Evolutionary conservation across 495 filamentous ascomycete species (phyloP).

Genomic region (Pyrenula massariospora): DNA sequence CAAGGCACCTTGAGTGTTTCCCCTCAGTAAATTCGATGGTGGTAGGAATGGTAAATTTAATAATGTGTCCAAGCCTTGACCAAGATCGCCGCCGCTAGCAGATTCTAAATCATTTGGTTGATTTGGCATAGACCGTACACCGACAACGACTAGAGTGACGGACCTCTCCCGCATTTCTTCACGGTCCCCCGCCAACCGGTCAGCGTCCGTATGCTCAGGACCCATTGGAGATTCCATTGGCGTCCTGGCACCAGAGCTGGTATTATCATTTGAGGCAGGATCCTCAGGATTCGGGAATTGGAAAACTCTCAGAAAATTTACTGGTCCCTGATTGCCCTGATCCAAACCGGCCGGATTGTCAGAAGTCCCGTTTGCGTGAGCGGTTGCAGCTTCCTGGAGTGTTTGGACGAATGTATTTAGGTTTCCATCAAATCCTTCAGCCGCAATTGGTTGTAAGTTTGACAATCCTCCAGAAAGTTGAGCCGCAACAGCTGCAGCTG

Average conservation of each 20-base stretch:
- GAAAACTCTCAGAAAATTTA: slow-evolving; percentile 51
- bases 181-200: slow-evolving; percentile 19
- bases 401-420: slow-evolving; percentile 46
- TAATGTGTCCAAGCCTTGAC: slow-evolving; percentile 32
- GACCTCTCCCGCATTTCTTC: slow-evolving; percentile 42
- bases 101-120: slow-evolving; percentile 26
- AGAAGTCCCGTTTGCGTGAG: slow-evolving; percentile 23
- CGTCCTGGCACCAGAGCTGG: neutral
- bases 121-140: slow-evolving; percentile 56
- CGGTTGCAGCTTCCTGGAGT: slow-evolving; percentile 38
- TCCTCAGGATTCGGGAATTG: slow-evolving; percentile 42
- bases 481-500: slow-evolving; percentile 48
- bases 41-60: slow-evolving; percentile 48
- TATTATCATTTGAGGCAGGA: neutral
- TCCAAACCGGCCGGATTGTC: slow-evolving; percentile 10
- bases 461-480: slow-evolving; percentile 46
- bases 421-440: slow-evolving; percentile 43
- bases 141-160: slow-evolving; percentile 60
- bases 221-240: slow-evolving; percentile 8
- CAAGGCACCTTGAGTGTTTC: slow-evolving; percentile 17
- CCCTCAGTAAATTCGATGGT: slow-evolving; percentile 37
- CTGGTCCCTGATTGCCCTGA: slow-evolving; percentile 27
- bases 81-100: slow-evolving; percentile 1
- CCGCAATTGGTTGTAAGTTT: slow-evolving; percentile 46
- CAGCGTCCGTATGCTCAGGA: slow-evolving; percentile 21